Percentiles rank a stretch among this genome's conserved stretches.
Conservation (phyloP, 2,329 filamentous ascomycete species). For the Phaeoacremonium minimum region DNA sequence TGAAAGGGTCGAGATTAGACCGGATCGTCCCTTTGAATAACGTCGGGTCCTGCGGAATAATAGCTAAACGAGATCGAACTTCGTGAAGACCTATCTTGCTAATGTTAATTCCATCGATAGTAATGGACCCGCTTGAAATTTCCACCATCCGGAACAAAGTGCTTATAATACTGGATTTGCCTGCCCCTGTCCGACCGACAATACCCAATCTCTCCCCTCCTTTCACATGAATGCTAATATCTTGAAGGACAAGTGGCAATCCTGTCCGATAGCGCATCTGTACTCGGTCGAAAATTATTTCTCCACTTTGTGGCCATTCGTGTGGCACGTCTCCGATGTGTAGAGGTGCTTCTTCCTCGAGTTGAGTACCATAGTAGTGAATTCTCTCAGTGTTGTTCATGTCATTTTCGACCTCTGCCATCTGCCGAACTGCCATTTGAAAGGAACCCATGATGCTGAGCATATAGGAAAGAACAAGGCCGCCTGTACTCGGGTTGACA, state of each 20-base stretch:
- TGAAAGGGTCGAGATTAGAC: slow-evolving; percentile 4
- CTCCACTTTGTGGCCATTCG: slow-evolving; percentile 65
- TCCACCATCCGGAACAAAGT: slow-evolving; percentile 75
- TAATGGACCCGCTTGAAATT: slow-evolving; percentile 57
- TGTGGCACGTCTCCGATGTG: slow-evolving; percentile 54
- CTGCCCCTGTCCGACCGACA: slow-evolving; percentile 76
- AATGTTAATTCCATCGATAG: slow-evolving; percentile 65
- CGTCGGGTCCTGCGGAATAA: slow-evolving; percentile 82
- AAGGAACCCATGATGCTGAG: slow-evolving; percentile 63
- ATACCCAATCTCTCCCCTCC: slow-evolving; percentile 31
- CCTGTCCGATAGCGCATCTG: slow-evolving; percentile 65
- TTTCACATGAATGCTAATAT: slow-evolving; percentile 37
- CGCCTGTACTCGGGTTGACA: slow-evolving; percentile 59
- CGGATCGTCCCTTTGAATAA: slow-evolving; percentile 57
- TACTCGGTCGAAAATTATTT: slow-evolving; percentile 64
- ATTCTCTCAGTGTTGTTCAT: slow-evolving; percentile 67
- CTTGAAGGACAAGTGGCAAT: slow-evolving; percentile 61
- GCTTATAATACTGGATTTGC: slow-evolving; percentile 81
- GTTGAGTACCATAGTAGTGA: slow-evolving; percentile 58
- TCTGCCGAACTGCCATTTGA: slow-evolving; percentile 63
- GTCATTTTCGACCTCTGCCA: slow-evolving; percentile 65
- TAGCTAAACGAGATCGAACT: slow-evolving; percentile 70
- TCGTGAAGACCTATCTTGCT: slow-evolving; percentile 70
- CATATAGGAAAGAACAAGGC: slow-evolving; percentile 63
- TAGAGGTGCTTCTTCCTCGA: slow-evolving; percentile 52